Evolutionary conservation across 2,329 filamentous ascomycete species (phyloP).

Genomic region (Fusarium compactum): DNA sequence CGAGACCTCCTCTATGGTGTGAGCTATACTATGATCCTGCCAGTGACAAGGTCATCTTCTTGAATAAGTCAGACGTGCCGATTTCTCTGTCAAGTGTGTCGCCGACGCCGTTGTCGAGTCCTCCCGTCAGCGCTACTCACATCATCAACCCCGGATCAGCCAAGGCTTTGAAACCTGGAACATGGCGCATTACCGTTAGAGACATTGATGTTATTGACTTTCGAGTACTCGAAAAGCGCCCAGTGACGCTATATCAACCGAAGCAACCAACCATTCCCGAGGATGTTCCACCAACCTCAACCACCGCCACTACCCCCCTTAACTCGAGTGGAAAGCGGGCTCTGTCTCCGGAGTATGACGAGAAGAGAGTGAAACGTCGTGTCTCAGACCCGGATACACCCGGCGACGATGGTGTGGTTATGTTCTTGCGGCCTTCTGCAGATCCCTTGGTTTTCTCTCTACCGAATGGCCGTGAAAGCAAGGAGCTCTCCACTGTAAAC

Average conservation of each 20-base stretch:
- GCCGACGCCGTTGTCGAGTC: constrained; percentile 54
- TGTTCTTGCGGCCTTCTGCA: constrained; percentile 64
- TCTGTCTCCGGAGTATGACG: constrained; percentile 59
- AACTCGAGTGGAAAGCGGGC: constrained; percentile 66
- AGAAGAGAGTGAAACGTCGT: constrained; percentile 59
- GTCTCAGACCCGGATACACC: constrained; percentile 48
- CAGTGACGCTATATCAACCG: constrained; percentile 56
- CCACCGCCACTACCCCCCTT: constrained; percentile 49
- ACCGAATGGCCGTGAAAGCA: constrained; percentile 60
- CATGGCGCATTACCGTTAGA: constrained; percentile 67
- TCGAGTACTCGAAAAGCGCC: constrained; percentile 67
- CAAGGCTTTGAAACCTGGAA: constrained; percentile 64
- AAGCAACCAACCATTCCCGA: constrained; percentile 46
- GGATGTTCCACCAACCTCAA: constrained; percentile 48
- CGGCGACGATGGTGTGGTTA: constrained; percentile 64
- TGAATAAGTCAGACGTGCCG: constrained; percentile 67
- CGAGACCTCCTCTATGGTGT: constrained; percentile 66
- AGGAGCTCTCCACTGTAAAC: constrained; percentile 60
- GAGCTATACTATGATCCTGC: constrained; percentile 71
- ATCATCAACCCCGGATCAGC: constrained; percentile 59
- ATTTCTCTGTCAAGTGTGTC: constrained; percentile 63
- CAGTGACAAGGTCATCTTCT: constrained; percentile 68
- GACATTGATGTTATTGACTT: constrained; percentile 67
- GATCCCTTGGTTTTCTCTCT: constrained; percentile 66
- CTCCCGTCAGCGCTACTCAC: constrained; percentile 57